phyloP scores from a whole-genome alignment of 2,329 filamentous ascomycete species.

The Calonectria leucothoes region DNA sequence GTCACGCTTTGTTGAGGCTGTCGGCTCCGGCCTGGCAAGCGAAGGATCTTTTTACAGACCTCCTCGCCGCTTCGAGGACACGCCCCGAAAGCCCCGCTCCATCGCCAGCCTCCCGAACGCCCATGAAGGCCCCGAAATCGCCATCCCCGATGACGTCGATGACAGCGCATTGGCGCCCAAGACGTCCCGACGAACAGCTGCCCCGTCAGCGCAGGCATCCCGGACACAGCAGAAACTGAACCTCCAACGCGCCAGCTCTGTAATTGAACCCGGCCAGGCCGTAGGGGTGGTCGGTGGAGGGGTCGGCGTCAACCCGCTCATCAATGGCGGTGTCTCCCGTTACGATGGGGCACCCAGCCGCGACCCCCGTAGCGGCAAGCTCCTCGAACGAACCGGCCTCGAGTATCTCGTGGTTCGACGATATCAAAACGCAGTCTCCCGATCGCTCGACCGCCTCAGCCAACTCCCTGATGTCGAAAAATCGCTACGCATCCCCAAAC shows the following conservation, averaged over 20 bases:
- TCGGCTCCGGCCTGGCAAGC: slow-evolving; percentile 60
- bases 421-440: slow-evolving; percentile 76
- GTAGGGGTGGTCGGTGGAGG: slow-evolving; percentile 50
- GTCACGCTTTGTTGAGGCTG: slow-evolving; percentile 69
- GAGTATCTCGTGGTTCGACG: slow-evolving; percentile 81
- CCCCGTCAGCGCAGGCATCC: slow-evolving; percentile 65
- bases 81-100: slow-evolving; percentile 55
- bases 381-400: slow-evolving; percentile 76
- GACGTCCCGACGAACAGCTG: slow-evolving; percentile 52
- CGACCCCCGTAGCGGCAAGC: slow-evolving; percentile 72
- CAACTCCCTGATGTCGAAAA: slow-evolving; percentile 64
- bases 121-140: slow-evolving; percentile 37
- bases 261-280: slow-evolving; percentile 72
- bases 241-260: slow-evolving; percentile 78
- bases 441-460: slow-evolving; percentile 63
- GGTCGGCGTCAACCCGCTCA: slow-evolving; percentile 58
- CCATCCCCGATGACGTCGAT: slow-evolving; percentile 46
- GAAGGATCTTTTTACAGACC: slow-evolving; percentile 65
- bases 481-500: slow-evolving; percentile 60
- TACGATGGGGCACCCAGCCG: slow-evolving; percentile 63
- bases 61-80: slow-evolving; percentile 46
- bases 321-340: slow-evolving; percentile 65
- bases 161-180: slow-evolving; percentile 62
- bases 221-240: slow-evolving; percentile 82
- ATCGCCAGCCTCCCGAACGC: slow-evolving; percentile 49